Evolutionary conservation across 2,329 filamentous ascomycete species (phyloP).

Genomic region (Colletotrichum sp.): DNA sequence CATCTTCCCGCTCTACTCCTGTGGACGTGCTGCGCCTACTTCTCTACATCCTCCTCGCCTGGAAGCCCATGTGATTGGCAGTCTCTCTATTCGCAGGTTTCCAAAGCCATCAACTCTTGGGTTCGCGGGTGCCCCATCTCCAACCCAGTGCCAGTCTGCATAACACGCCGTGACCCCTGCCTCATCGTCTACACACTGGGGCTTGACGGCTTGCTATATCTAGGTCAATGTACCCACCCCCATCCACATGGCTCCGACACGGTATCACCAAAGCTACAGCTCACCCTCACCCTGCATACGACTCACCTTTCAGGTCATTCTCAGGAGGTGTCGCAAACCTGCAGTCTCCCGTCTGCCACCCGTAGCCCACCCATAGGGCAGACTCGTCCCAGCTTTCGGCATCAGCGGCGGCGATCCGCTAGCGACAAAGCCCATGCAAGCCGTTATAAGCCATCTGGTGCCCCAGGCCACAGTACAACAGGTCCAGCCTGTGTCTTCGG

Average conservation of each 20-base stretch:
- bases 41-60: neutral
- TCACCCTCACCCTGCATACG: neutral
- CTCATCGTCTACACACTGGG: neutral
- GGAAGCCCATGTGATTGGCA: neutral
- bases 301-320: conserved; percentile 11
- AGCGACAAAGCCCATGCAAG: conserved; percentile 36
- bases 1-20: neutral
- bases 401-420: conserved; percentile 31
- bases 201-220: conserved; percentile 12
- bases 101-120: neutral
- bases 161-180: neutral
- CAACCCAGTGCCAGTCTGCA: neutral
- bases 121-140: neutral
- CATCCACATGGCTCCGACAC: conserved; percentile 5
- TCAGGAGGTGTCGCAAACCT: conserved; percentile 17
- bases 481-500: conserved; percentile 38
- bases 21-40: neutral
- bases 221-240: neutral
- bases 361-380: conserved; percentile 13
- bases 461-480: conserved; percentile 36
- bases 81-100: neutral
- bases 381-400: neutral
- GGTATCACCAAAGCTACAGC: conserved; percentile 3
- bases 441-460: conserved; percentile 37
- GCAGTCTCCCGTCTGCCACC: conserved; percentile 16